Conservation (phyloP, 371 early-diverging fungal species). For the Zychaea mexicana region DNA sequence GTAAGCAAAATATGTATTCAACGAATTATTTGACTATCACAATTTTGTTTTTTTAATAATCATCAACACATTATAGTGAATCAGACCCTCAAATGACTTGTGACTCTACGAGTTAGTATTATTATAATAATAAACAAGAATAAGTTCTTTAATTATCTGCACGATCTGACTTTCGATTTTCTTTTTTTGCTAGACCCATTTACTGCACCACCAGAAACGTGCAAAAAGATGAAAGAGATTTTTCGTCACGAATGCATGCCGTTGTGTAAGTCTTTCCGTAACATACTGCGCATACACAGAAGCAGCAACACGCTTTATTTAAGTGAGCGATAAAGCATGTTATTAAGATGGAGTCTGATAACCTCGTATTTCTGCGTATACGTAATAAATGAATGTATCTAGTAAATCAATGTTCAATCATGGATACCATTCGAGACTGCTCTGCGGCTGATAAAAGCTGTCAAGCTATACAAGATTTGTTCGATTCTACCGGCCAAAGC, state of each 20-base stretch:
- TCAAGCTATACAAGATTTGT: not conserved
- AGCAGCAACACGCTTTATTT: no score
- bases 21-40: not conserved
- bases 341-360: no score
- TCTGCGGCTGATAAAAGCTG: slow-evolving; percentile 7
- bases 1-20: slow-evolving; percentile 10
- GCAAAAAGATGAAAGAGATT: slow-evolving; percentile 4
- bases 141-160: no score
- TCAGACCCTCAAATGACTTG: slow-evolving; percentile 24
- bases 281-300: no score
- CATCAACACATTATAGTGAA: slow-evolving; percentile 22
- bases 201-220: slow-evolving; percentile 6
- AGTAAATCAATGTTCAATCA: slow-evolving; percentile 23
- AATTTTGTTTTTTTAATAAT: not conserved
- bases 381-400: not conserved
- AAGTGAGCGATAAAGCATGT: no score
- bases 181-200: slow-evolving; percentile 23
- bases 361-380: no score
- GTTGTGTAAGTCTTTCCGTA: slow-evolving; percentile 14
- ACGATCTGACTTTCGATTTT: no score
- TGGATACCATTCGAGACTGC: slow-evolving; percentile 10
- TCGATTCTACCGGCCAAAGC: not conserved
- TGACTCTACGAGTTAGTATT: slow-evolving; percentile 25
- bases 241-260: slow-evolving; percentile 8
- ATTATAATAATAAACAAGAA: no score